A percentile compares a stretch with the other conserved stretches of the same genome.
phyloP scores from a whole-genome alignment of 345 rosid species.

The Lepidium didymum region DNA sequence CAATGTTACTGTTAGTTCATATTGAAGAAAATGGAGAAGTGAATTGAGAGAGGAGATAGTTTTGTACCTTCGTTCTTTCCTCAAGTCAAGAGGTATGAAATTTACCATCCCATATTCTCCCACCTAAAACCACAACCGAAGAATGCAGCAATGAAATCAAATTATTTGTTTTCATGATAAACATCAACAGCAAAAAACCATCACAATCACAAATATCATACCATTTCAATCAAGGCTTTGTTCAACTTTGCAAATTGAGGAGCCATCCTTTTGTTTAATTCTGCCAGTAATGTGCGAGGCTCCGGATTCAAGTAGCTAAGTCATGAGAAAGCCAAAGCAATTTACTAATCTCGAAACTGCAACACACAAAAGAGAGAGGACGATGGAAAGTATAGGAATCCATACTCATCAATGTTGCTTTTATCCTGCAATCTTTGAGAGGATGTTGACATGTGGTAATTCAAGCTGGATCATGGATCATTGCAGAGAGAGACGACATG shows the following conservation, averaged over 20 bases:
- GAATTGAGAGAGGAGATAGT: slow-evolving; percentile 3
- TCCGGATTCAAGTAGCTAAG: slow-evolving; percentile 75
- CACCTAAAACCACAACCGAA: slow-evolving; percentile 37
- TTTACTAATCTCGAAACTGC: not conserved
- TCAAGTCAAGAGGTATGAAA: slow-evolving; percentile 70
- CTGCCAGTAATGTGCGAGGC: slow-evolving; percentile 55
- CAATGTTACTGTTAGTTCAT: not conserved
- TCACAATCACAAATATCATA: slow-evolving; percentile 9
- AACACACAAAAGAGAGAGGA: not conserved
- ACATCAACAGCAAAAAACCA: not conserved
- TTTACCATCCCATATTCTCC: slow-evolving; percentile 88
- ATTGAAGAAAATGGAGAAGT: not conserved
- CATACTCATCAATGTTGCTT: slow-evolving; percentile 63
- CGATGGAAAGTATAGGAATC: not conserved
- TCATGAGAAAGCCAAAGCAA: not conserved
- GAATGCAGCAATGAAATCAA: not conserved
- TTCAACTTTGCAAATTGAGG: slow-evolving; percentile 74
- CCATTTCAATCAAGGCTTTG: slow-evolving; percentile 74
- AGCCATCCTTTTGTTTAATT: slow-evolving; percentile 70
- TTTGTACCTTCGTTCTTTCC: slow-evolving; percentile 64
- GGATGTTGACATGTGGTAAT: slow-evolving; percentile 80
- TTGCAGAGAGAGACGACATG: slow-evolving; percentile 94
- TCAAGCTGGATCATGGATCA: slow-evolving; percentile 95
- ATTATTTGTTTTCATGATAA: not conserved
- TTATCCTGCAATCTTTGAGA: slow-evolving; percentile 77